Evolutionary conservation across 768 basidiomycete species (phyloP).

Genomic region (Cyclocybe aegerita): DNA sequence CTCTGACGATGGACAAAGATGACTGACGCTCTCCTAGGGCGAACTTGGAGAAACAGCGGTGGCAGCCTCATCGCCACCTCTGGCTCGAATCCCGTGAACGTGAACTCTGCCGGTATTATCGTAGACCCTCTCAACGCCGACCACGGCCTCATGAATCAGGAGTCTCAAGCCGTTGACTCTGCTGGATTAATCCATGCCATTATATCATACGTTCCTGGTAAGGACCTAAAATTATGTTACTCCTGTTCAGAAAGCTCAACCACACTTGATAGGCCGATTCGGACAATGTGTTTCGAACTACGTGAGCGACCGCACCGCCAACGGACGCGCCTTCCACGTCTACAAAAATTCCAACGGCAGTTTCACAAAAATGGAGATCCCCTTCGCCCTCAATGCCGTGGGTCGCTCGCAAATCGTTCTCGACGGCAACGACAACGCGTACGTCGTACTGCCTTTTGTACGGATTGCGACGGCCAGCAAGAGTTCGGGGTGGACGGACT

Average conservation of each 20-base stretch:
- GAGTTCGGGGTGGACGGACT: slow-evolving; percentile 43
- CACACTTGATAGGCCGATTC: slow-evolving; percentile 35
- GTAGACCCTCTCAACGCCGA: slow-evolving; percentile 44
- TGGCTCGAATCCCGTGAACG: slow-evolving; percentile 39
- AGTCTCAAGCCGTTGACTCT: slow-evolving; percentile 47
- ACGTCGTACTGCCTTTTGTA: slow-evolving; percentile 43
- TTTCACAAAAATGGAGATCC: slow-evolving; percentile 47
- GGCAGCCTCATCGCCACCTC: slow-evolving; percentile 37
- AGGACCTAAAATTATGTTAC: neutral
- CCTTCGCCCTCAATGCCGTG: slow-evolving; percentile 39
- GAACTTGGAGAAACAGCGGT: slow-evolving; percentile 45
- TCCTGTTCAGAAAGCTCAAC: neutral
- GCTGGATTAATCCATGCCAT: slow-evolving; percentile 42
- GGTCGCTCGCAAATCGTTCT: slow-evolving; percentile 47
- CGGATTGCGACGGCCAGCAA: slow-evolving; percentile 45
- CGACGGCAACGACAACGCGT: slow-evolving; percentile 40
- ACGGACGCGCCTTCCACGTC: slow-evolving; percentile 43
- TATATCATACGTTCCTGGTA: slow-evolving; percentile 50
- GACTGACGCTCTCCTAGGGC: slow-evolving; percentile 24
- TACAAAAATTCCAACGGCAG: slow-evolving; percentile 37
- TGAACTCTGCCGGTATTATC: slow-evolving; percentile 43
- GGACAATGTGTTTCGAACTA: slow-evolving; percentile 46
- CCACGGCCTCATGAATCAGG: slow-evolving; percentile 54
- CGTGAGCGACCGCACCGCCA: slow-evolving; percentile 32
- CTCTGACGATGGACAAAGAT: neutral